phyloP scores from a whole-genome alignment of 2,329 filamentous ascomycete species.

The Penicillium brasilianum region DNA sequence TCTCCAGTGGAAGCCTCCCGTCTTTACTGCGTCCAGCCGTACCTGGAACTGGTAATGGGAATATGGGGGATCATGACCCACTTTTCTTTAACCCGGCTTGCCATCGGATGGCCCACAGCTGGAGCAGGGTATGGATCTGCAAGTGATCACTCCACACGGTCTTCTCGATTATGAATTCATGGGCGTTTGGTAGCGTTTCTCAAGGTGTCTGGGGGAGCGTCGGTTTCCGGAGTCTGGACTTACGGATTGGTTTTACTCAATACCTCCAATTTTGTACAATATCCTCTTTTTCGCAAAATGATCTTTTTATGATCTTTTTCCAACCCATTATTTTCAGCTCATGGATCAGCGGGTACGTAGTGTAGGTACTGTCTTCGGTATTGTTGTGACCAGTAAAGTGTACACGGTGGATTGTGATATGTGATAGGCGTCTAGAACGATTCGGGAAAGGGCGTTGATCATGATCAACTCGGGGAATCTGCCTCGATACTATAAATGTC shows the following conservation, averaged over 20 bases:
- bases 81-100: not conserved
- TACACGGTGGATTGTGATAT: not conserved
- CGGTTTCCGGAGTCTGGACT: conserved; percentile 15
- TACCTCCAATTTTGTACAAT: conserved; percentile 17
- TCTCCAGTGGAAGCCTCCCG: conserved; percentile 94
- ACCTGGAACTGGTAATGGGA: conserved; percentile 89
- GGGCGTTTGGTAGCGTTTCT: conserved; percentile 9
- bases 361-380: not conserved
- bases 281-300: not conserved
- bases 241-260: conserved; percentile 14
- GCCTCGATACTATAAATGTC: no score
- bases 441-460: not conserved
- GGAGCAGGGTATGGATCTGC: no score
- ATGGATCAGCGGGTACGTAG: not conserved
- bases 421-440: not conserved
- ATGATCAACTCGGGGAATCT: no score
- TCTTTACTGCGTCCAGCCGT: conserved; percentile 85
- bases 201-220: conserved; percentile 13
- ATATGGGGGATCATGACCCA: not conserved
- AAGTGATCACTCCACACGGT: no score
- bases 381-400: not conserved
- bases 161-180: conserved; percentile 1
- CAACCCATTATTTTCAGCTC: no score
- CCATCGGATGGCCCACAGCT: no score
- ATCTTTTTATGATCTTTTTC: no score